A percentile compares a stretch with the other conserved stretches of the same genome.
Evolutionary conservation across 495 filamentous ascomycete species (phyloP).

Genomic region (Wilcoxina mikolae): DNA sequence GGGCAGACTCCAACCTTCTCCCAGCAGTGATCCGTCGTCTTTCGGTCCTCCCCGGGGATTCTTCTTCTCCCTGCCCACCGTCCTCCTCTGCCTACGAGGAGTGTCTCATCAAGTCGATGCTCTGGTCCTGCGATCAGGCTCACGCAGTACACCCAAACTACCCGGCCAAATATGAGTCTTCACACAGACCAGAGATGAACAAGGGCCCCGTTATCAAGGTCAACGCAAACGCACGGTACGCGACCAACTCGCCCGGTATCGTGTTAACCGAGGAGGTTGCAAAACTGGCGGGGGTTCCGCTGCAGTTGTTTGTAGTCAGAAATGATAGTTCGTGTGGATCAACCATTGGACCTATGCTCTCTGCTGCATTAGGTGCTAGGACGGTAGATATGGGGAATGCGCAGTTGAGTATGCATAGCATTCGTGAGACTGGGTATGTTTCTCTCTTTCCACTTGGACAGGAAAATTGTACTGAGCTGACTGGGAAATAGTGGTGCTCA

Average conservation of each 20-base stretch:
- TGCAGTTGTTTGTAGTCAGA: conserved; percentile 90
- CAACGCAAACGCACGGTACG: conserved; percentile 93
- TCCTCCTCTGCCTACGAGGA: conserved; percentile 77
- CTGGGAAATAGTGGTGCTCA: conserved; percentile 30
- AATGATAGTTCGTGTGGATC: conserved; percentile 90
- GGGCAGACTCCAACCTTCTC: conserved; percentile 81
- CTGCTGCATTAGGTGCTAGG: conserved; percentile 64
- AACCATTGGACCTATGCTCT: conserved; percentile 93
- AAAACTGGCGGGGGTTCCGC: conserved; percentile 53
- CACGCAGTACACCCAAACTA: conserved; percentile 94
- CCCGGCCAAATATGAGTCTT: conserved; percentile 70
- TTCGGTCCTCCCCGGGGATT: conserved; percentile 53
- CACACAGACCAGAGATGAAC: conserved; percentile 89
- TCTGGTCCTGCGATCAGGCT: conserved; percentile 95
- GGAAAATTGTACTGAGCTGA: conserved; percentile 6
- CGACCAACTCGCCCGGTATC: conserved; percentile 89
- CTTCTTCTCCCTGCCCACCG: conserved; percentile 39
- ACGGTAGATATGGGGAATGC: conserved; percentile 90
- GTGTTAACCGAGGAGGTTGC: conserved; percentile 82
- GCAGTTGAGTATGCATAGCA: conserved; percentile 95
- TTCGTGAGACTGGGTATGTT: conserved; percentile 61
- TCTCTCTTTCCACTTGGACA: not conserved
- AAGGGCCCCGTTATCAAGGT: conserved; percentile 91
- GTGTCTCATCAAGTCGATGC: conserved; percentile 78
- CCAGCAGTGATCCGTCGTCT: conserved; percentile 79